Conservation (phyloP, 148 eudicot species). For the Rheum nobile region DNA sequence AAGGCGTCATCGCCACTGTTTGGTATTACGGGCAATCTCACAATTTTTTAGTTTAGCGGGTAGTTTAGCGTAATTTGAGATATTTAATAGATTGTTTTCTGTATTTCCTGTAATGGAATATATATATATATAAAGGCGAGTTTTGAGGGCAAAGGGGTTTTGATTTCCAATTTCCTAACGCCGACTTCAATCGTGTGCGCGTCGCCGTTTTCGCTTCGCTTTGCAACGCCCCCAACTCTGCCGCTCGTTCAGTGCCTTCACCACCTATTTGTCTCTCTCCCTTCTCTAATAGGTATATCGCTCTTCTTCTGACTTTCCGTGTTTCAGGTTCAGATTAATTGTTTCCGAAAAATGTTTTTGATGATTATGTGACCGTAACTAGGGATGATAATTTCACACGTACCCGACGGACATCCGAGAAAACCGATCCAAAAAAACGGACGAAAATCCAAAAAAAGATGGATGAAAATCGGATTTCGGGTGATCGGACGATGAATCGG, state of each 20-base stretch:
- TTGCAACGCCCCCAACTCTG: not conserved
- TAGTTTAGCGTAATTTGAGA: no score
- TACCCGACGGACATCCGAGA: no score
- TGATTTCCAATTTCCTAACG: not conserved
- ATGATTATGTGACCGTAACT: not conserved
- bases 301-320: not conserved
- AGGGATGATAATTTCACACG: no score
- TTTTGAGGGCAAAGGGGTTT: not conserved
- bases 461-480: no score
- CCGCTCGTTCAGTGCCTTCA: not conserved
- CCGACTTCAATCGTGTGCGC: not conserved
- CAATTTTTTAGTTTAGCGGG: no score
- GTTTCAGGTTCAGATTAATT: not conserved
- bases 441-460: no score
- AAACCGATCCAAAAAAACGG: no score
- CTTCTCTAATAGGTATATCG: not conserved
- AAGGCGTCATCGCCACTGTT: no score
- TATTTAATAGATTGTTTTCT: no score
- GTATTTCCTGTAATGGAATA: no score
- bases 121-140: not conserved
- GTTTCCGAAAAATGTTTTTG: not conserved
- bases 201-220: not conserved
- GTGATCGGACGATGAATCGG: no score
- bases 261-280: not conserved
- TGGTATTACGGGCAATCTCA: no score